Percentiles rank a stretch among this genome's conserved stretches.
Conservation (phyloP, 1,139 yeast species). For the Waltiozyma sp. region DNA sequence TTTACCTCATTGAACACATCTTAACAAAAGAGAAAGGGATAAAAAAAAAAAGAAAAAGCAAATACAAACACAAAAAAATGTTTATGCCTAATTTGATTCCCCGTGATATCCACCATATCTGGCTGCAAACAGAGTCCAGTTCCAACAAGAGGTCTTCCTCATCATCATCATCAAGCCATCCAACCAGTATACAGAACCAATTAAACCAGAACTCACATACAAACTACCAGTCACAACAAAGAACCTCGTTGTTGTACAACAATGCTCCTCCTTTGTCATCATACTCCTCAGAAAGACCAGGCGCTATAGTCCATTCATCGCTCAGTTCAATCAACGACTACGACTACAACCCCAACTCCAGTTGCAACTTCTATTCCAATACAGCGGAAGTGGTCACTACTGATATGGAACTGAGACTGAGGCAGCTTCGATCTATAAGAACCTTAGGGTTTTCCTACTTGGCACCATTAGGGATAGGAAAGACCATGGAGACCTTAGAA, state of each 20-base stretch:
- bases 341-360: neutral
- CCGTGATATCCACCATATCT: slow-evolving; percentile 31
- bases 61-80: slow-evolving; percentile 26
- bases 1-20: too few relatives aligned
- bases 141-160: neutral
- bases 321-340: neutral
- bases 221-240: neutral
- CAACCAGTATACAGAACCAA: neutral
- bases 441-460: slow-evolving; percentile 38
- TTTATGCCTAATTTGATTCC: slow-evolving; percentile 36
- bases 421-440: slow-evolving; percentile 32
- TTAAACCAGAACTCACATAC: neutral
- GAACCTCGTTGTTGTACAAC: slow-evolving; percentile 4
- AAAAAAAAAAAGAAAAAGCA: too few relatives aligned
- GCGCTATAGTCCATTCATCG: slow-evolving; percentile 22
- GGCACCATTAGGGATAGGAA: slow-evolving; percentile 44
- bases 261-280: slow-evolving; percentile 46
- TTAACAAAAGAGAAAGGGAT: too few relatives aligned
- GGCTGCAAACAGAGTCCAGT: slow-evolving; percentile 19
- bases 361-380: neutral
- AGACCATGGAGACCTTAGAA: slow-evolving; percentile 38
- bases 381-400: slow-evolving; percentile 5
- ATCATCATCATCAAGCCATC: neutral
- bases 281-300: slow-evolving; percentile 41
- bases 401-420: slow-evolving; percentile 26